These are phyloP conservation scores for Xerophyta viscosa DNA, from an alignment of 106 monocot genomes.

Conservation along the genomic window DNA sequence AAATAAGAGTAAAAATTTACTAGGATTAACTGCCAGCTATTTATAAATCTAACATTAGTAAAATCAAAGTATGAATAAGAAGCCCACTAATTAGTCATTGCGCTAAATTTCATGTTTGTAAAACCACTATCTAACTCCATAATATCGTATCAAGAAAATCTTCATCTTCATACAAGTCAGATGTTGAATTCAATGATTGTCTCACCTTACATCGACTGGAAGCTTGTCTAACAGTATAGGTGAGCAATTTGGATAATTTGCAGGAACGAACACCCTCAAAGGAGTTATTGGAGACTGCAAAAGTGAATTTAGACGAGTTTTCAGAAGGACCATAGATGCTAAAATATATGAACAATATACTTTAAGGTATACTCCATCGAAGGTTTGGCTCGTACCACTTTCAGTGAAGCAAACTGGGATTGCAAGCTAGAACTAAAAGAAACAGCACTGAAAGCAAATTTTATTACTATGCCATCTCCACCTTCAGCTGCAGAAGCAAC, in stretches of 20 bases:
- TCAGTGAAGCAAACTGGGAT: slow-evolving; percentile 25
- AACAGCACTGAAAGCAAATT: slow-evolving; percentile 36
- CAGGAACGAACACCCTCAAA: slow-evolving; percentile 34
- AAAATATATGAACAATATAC: background rate
- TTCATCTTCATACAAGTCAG: background rate
- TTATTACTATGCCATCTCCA: slow-evolving; percentile 37
- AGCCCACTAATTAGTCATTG: no score
- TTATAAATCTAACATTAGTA: no score
- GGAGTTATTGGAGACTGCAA: slow-evolving; percentile 42
- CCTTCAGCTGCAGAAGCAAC: slow-evolving; percentile 22
- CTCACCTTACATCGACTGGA: slow-evolving; percentile 24
- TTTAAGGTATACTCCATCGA: background rate
- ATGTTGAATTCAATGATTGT: background rate
- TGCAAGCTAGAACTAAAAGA: slow-evolving; percentile 32
- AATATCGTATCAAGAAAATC: background rate
- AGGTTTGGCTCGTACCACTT: slow-evolving; percentile 15
- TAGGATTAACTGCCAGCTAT: no score
- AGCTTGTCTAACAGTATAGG: slow-evolving; percentile 37
- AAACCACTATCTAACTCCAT: background rate
- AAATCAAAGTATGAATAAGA: no score
- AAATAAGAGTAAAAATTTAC: no score
- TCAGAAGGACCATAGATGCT: background rate
- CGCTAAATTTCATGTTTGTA: background rate
- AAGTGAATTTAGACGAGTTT: slow-evolving; percentile 1
- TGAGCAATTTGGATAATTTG: slow-evolving; percentile 31